Evolutionary conservation across 257 asterid species (phyloP).

Genomic region (Solanum chilense): DNA sequence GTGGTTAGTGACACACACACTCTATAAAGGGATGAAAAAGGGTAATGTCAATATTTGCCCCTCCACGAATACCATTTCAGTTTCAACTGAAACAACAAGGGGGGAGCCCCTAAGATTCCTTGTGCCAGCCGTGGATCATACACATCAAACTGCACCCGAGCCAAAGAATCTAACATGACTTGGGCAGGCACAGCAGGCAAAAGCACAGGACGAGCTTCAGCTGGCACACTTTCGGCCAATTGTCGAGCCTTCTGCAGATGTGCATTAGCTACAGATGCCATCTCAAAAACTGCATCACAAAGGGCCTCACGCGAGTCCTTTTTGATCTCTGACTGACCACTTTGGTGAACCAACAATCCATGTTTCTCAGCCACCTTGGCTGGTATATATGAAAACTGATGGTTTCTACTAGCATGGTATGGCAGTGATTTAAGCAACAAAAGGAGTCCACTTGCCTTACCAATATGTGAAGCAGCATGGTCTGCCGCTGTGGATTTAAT

Average conservation of each 20-base stretch:
- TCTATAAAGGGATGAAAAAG: background rate
- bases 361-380: conserved; percentile 62
- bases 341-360: conserved; percentile 37
- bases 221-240: conserved; percentile 61
- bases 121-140: conserved; percentile 61
- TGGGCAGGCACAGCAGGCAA: conserved; percentile 79
- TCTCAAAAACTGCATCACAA: conserved; percentile 63
- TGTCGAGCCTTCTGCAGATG: conserved; percentile 76
- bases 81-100: conserved; percentile 79
- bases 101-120: conserved; percentile 69
- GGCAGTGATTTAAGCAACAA: conserved; percentile 79
- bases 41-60: conserved; percentile 48
- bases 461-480: conserved; percentile 94
- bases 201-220: conserved; percentile 63
- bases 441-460: conserved; percentile 86
- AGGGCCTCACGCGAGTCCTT: conserved; percentile 58
- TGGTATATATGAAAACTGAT: conserved; percentile 57
- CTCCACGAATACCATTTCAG: conserved; percentile 85
- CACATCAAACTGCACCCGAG: conserved; percentile 66
- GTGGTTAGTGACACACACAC: background rate
- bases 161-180: conserved; percentile 53
- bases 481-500: conserved; percentile 69
- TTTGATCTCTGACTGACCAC: conserved; percentile 40
- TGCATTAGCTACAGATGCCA: conserved; percentile 81
- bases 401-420: conserved; percentile 59